Evolutionary conservation across 306 rosid species (phyloP).

Genomic region (Astragalus membranaceus): DNA sequence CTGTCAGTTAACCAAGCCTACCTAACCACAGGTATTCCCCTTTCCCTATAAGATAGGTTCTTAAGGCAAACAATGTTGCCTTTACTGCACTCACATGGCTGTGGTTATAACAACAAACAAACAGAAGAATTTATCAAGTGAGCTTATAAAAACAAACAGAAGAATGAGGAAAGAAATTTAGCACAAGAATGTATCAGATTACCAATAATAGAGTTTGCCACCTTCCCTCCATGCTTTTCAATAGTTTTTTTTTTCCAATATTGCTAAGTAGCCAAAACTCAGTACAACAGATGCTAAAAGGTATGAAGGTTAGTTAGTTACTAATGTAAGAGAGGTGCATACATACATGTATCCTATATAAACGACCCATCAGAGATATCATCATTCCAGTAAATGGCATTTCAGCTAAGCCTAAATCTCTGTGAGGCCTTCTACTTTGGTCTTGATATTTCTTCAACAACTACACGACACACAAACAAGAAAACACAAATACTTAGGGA

Average conservation of each 20-base stretch:
- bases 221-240: constrained; percentile 75
- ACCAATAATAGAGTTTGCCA: constrained; percentile 59
- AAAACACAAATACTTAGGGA: background rate
- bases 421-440: constrained; percentile 36
- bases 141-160: too few species aligned
- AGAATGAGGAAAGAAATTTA: background rate
- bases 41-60: too few species aligned
- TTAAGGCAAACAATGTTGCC: too few species aligned
- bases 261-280: constrained; percentile 31
- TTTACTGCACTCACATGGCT: too few species aligned
- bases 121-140: too few species aligned
- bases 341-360: constrained; percentile 58
- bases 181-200: background rate
- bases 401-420: constrained; percentile 41
- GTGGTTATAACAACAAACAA: too few species aligned
- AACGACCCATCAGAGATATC: constrained; percentile 80
- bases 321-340: too few species aligned
- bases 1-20: too few species aligned
- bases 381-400: constrained; percentile 69
- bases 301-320: background rate
- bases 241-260: too few species aligned
- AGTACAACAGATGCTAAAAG: background rate
- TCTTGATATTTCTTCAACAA: constrained; percentile 65
- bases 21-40: too few species aligned
- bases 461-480: constrained; percentile 22